Percentiles rank a stretch among this genome's conserved stretches.
Conservation (phyloP, 805 yeast species). For the Kazachstania africana region DNA sequence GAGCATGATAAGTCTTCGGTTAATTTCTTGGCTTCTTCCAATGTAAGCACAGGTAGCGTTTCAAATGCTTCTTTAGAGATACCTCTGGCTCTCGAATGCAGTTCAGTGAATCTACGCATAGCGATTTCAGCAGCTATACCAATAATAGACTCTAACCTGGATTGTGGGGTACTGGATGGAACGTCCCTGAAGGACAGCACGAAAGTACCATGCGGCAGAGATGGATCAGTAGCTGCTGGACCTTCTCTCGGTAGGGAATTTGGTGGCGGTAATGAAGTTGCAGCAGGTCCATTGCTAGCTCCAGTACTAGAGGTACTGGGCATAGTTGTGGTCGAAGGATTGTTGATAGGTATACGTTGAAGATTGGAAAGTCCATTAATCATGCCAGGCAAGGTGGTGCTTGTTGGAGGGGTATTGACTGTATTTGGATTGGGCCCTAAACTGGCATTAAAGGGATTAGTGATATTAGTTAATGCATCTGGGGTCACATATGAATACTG, state of each 20-base stretch:
- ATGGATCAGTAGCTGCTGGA: constrained; percentile 3
- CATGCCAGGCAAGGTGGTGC: neutral
- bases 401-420: neutral
- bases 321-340: no score
- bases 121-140: constrained; percentile 63
- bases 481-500: constrained; percentile 19
- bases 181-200: constrained; percentile 59
- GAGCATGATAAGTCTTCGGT: constrained; percentile 33
- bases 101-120: constrained; percentile 45
- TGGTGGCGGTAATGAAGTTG: neutral
- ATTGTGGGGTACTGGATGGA: constrained; percentile 46
- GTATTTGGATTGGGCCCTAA: neutral
- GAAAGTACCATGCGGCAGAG: constrained; percentile 35
- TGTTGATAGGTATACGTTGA: no score
- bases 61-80: constrained; percentile 42
- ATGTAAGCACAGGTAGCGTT: constrained; percentile 31
- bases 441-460: neutral
- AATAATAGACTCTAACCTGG: constrained; percentile 46
- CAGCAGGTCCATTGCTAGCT: neutral
- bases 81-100: constrained; percentile 38
- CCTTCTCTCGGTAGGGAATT: neutral
- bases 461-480: neutral
- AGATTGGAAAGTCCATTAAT: no score
- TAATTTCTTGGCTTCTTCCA: constrained; percentile 20
- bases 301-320: neutral